Evolutionary conservation across 495 filamentous ascomycete species (phyloP), one percentile per base, ranked within the genome.

Genomic region (Penicillium manginii): DNA sequence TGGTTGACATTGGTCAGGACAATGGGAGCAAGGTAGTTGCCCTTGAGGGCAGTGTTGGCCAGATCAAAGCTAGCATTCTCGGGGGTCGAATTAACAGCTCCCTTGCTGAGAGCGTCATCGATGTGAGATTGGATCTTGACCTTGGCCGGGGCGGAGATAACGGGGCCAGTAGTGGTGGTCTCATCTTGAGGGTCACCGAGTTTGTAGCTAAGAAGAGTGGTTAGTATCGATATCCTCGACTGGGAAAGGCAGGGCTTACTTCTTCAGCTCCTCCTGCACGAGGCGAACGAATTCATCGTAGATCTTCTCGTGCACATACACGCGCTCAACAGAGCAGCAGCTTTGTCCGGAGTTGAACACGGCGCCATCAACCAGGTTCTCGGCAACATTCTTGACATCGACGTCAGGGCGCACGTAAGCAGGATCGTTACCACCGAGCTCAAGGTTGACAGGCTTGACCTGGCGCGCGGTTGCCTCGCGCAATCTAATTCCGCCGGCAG

Each of bases 331-430:
- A 6, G 89, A 87, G 74, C 94, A 98, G 78, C 94, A 98, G 65
- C 92, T 96, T 73, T 98, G 94, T 19, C 94, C 94, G 31, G 91
- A 96, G 75, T 97, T 98, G 80, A 97, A 98, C 39, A 98, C 79
- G 3, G 93, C 91, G 4, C 93, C 93, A 64, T 97, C 93, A 18
- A 97, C 91, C 55, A 97, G 89, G 74, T 97, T 90, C 66, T 90
- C 92, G 1, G 93, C 93, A 0, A 89, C 93, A 86, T 91, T 94
- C 50, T 85, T 83, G 17, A 96, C 73, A 65, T 97, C 91, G 0
- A 93, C 91, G 67, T 98, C 94, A 14, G 80, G 78, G 48, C 92
- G 83, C 26, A 97, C 83, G 63, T 96, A 97, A 9, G 93, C 93
- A 3, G 93, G 88, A 67, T 98, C 93, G 50, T 98, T 98, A 22